phyloP scores from a whole-genome alignment of 1,284 basidiomycete species.

The Irpex sp. region DNA sequence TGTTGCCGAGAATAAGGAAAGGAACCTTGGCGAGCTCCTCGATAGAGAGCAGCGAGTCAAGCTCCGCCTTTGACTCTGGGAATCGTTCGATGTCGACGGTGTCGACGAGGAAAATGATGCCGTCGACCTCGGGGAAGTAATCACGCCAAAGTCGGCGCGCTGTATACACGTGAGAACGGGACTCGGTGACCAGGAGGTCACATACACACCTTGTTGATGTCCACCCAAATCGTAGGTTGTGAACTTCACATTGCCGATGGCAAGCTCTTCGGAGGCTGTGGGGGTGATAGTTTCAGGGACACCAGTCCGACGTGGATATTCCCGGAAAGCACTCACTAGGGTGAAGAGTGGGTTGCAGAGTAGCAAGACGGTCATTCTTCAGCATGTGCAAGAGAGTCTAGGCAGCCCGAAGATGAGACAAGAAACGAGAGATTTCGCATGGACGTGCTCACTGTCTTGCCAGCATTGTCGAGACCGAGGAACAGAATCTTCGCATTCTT shows the following conservation, averaged over 20 bases:
- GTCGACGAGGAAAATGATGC: constrained; percentile 98
- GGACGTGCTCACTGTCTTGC: constrained; percentile 80
- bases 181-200: neutral
- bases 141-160: constrained; percentile 99
- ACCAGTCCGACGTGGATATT: constrained; percentile 2
- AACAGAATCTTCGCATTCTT: constrained; percentile 99
- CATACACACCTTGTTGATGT: constrained; percentile 83
- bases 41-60: constrained; percentile 92
- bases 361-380: constrained; percentile 98
- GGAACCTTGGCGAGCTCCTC: constrained; percentile 95
- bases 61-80: constrained; percentile 93
- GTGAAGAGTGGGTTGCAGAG: constrained; percentile 97
- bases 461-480: constrained; percentile 97
- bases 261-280: constrained; percentile 95
- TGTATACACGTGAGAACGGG: constrained; percentile 26
- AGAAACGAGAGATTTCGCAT: neutral
- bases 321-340: constrained; percentile 68
- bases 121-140: constrained; percentile 99
- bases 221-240: constrained; percentile 99
- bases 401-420: neutral
- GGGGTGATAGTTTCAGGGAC: neutral
- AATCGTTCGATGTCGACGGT: constrained; percentile 96
- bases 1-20: constrained; percentile 98
- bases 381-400: constrained; percentile 99
- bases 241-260: constrained; percentile 99